These are phyloP conservation scores for Mycena latifolia DNA, from an alignment of 768 basidiomycete genomes.

Conservation along the genomic window DNA sequence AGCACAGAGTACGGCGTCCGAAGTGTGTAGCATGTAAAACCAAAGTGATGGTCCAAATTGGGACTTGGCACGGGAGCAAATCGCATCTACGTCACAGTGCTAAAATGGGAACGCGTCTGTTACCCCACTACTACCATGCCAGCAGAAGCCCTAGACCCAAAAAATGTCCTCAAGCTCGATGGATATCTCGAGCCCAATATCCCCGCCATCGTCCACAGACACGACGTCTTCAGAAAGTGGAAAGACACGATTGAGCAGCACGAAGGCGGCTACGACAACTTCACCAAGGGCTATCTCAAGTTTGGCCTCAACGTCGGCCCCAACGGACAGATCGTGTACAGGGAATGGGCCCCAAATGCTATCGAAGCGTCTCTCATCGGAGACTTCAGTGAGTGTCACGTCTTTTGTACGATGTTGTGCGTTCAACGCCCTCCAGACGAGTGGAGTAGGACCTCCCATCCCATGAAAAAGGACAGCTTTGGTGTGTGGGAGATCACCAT, in stretches of 20 bases:
- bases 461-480: conserved; percentile 86
- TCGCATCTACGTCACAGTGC: not conserved
- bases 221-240: conserved; percentile 80
- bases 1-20: not conserved
- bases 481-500: conserved; percentile 92
- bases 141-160: conserved; percentile 62
- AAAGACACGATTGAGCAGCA: conserved; percentile 78
- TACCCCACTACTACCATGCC: conserved; percentile 51
- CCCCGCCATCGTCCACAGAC: conserved; percentile 74
- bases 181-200: conserved; percentile 82
- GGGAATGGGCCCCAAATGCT: conserved; percentile 98
- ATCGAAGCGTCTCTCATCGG: conserved; percentile 87
- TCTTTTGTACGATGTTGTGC: not conserved
- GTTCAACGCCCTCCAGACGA: conserved; percentile 63
- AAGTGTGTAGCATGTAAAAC: conserved; percentile 19
- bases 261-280: conserved; percentile 89
- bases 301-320: conserved; percentile 82
- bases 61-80: not conserved
- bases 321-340: conserved; percentile 81
- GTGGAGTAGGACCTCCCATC: conserved; percentile 90
- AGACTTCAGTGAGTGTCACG: conserved; percentile 88
- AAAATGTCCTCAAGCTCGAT: conserved; percentile 74
- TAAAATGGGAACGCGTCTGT: conserved; percentile 16
- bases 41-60: not conserved
- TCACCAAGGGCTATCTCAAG: conserved; percentile 84